These are phyloP conservation scores for Elaphomyces granulatus DNA, from an alignment of 495 filamentous ascomycete genomes.

Conservation along the genomic window DNA sequence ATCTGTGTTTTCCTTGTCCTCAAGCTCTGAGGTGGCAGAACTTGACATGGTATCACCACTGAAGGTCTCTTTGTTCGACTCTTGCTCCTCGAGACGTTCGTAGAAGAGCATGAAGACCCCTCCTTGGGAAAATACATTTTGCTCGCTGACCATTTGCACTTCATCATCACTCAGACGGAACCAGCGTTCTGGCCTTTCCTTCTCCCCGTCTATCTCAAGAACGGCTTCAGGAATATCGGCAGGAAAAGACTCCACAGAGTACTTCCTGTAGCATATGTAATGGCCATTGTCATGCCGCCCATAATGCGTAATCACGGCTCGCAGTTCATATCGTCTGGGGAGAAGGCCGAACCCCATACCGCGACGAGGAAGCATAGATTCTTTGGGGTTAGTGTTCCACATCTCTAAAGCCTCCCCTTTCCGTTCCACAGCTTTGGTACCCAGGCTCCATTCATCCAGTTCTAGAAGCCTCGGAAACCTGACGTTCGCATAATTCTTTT, in stretches of 20 bases:
- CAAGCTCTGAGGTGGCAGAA: neutral
- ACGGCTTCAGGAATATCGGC: constrained; percentile 24
- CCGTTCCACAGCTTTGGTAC: constrained; percentile 21
- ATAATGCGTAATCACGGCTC: constrained; percentile 76
- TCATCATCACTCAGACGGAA: constrained; percentile 79
- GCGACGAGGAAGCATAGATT: constrained; percentile 50
- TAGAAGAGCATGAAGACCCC: constrained; percentile 98
- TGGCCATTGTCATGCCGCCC: constrained; percentile 91
- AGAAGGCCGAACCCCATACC: constrained; percentile 18
- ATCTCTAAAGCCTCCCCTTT: constrained; percentile 36
- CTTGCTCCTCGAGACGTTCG: constrained; percentile 34
- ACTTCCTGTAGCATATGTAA: constrained; percentile 78
- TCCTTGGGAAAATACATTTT: constrained; percentile 57
- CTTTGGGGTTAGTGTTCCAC: constrained; percentile 49
- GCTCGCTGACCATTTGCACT: constrained; percentile 58
- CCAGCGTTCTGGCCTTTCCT: constrained; percentile 42
- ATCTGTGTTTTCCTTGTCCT: too few relatives aligned
- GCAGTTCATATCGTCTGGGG: constrained; percentile 60
- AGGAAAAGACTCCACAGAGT: constrained; percentile 29
- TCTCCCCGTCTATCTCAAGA: constrained; percentile 22
- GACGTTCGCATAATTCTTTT: constrained; percentile 71
- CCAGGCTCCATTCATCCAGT: constrained; percentile 64
- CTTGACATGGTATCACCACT: neutral
- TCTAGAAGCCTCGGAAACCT: constrained; percentile 60
- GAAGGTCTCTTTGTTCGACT: neutral